A percentile compares a stretch with the other conserved stretches of the same genome.
phyloP scores from a whole-genome alignment of 225 moss, liverwort and hornwort genomes.

The Pleurozium schreberi region DNA sequence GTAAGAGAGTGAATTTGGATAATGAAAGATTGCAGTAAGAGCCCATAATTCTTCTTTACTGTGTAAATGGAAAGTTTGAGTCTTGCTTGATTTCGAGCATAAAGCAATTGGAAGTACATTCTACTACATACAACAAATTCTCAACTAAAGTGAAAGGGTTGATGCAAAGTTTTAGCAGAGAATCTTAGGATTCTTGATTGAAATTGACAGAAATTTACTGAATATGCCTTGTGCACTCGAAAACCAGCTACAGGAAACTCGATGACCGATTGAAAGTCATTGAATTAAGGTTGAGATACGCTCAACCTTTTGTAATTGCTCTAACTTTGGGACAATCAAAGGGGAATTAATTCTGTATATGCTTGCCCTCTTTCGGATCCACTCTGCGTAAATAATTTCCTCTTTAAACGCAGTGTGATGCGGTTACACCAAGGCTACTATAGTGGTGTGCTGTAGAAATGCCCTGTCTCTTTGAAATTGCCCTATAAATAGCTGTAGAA shows the following conservation, averaged over 20 bases:
- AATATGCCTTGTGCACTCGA: background rate
- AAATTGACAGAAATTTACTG: background rate
- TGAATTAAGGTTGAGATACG: background rate
- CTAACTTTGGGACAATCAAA: too few relatives aligned
- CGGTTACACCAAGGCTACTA: background rate
- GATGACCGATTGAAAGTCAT: background rate
- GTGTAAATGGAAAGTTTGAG: background rate
- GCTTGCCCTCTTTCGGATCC: too few relatives aligned
- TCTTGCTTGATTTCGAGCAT: background rate
- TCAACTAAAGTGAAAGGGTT: background rate
- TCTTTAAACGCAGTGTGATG: fast-evolving
- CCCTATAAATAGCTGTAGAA: too few relatives aligned
- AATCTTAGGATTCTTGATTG: background rate
- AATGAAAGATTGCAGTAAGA: background rate
- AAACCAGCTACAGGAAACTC: background rate
- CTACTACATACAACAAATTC: background rate
- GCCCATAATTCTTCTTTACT: background rate
- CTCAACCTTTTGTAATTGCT: too few relatives aligned
- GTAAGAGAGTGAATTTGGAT: background rate
- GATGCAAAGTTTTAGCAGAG: background rate
- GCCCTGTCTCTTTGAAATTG: too few relatives aligned
- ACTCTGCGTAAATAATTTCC: background rate
- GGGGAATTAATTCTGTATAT: background rate
- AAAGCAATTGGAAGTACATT: background rate
- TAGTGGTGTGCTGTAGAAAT: too few relatives aligned